Evolutionary conservation across 345 rosid genomes (phyloP), one percentile per base, ranked within the genome.

Genomic region (Laguncularia racemosa): DNA sequence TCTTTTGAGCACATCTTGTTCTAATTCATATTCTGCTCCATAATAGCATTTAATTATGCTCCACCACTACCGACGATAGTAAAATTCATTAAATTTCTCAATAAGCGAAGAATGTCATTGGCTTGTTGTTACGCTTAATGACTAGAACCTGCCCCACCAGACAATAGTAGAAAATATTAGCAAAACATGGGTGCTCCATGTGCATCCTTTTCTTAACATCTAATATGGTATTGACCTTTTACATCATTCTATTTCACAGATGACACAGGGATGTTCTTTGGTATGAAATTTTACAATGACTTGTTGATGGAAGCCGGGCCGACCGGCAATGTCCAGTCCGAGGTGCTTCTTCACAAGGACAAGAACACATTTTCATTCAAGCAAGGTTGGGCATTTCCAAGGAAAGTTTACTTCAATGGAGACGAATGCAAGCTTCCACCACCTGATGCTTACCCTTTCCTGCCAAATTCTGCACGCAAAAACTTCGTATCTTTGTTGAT

Each of bases 381-480:
- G 67, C 85, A 89, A 44, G 98, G 98, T 48, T 89, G 98, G 96
- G 96, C 95, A 0, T 89, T 92, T 67, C 97, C 98, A 0, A 62
- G 89, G 60, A 84, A 80, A 72, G 95, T 88, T 6, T 92, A 92
- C 72, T 86, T 92, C 75, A 86, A 89, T 64, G 99, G 99, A 0
- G 95, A 92, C 44, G 96, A 86, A 53, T 89, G 98, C 72, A 78
- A 84, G 85, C 70, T 89, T 14, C 96, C 96, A 11, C 80, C 89
- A 23, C 98, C 98, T 14, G 98, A 88, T 53, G 48, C 86, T 14
- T 91, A 88, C 75, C 95, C 98, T 16, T 85, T 66, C 56, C 79
- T 85, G 53, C 95, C 98, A 47, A 91, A 78, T 67, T 70, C 81
- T 14, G 91, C 80, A 13, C 55, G 28, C 26, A 23, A 54, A 50